These are phyloP conservation scores for Candida maris DNA, from an alignment of 805 yeast genomes.

Conservation along the genomic window DNA sequence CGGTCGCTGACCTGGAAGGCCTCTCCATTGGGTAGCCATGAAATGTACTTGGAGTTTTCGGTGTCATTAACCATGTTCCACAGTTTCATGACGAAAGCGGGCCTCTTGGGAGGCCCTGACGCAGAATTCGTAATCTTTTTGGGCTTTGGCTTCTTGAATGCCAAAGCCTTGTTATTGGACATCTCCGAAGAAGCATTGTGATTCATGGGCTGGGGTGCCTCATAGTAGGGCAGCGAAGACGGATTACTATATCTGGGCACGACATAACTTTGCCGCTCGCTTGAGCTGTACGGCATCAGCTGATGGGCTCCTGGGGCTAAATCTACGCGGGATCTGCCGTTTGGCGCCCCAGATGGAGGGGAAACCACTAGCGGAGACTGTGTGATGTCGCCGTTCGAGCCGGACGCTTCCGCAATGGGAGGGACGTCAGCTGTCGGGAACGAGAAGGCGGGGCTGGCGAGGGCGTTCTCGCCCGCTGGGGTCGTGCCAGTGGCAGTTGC, in stretches of 20 bases:
- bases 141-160: conserved; percentile 26
- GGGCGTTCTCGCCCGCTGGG: conserved; percentile 3
- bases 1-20: conserved; percentile 81
- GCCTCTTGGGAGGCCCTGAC: conserved; percentile 49
- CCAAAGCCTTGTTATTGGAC: conserved; percentile 6
- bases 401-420: conserved; percentile 5
- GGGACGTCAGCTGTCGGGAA: conserved; percentile 12
- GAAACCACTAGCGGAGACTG: conserved; percentile 12
- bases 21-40: conserved; percentile 84
- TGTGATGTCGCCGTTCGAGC: conserved; percentile 6
- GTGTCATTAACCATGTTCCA: conserved; percentile 96
- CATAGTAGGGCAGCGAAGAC: conserved; percentile 12
- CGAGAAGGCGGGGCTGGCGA: conserved; percentile 4
- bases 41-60: conserved; percentile 61
- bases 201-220: conserved; percentile 6
- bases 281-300: conserved; percentile 8
- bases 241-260: conserved; percentile 14
- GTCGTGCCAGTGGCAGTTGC: conserved; percentile 7
- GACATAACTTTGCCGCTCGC: conserved; percentile 7
- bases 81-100: conserved; percentile 88
- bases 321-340: conserved; percentile 1
- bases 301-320: conserved; percentile 4
- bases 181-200: not conserved
- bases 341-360: conserved; percentile 11
- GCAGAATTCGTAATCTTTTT: conserved; percentile 17